phyloP scores from a whole-genome alignment of 2,329 filamentous ascomycete species.

The Daldinia eschscholtzii region DNA sequence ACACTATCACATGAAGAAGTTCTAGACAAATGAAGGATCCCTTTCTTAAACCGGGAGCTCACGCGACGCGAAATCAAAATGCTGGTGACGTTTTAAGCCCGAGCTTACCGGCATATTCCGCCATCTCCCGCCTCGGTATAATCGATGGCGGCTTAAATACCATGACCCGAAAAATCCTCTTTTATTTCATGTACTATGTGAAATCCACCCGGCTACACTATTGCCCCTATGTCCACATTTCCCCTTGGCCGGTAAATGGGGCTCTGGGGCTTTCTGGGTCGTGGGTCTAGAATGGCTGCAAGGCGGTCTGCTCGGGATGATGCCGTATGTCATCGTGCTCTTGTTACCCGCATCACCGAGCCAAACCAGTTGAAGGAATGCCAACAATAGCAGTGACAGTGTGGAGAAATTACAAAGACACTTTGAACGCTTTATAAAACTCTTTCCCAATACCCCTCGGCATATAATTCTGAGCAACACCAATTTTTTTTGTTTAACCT shows the following conservation, averaged over 20 bases:
- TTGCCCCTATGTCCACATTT: slow-evolving; percentile 39
- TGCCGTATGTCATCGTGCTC: slow-evolving; percentile 41
- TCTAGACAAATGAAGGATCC: slow-evolving; percentile 27
- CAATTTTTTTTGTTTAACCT: slow-evolving; percentile 27
- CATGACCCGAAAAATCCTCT: slow-evolving; percentile 54
- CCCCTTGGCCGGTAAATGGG: slow-evolving; percentile 43
- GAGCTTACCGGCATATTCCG: slow-evolving; percentile 48
- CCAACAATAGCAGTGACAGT: slow-evolving; percentile 4
- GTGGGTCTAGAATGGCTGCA: slow-evolving; percentile 34
- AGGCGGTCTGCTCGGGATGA: slow-evolving; percentile 24
- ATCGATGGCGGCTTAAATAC: slow-evolving; percentile 42
- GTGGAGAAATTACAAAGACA: slow-evolving; percentile 31
- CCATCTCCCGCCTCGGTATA: slow-evolving; percentile 47
- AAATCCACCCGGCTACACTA: slow-evolving; percentile 20
- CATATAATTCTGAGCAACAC: slow-evolving; percentile 39
- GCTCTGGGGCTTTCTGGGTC: slow-evolving; percentile 14
- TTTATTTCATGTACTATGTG: slow-evolving; percentile 29
- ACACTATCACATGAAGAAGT: slow-evolving; percentile 27
- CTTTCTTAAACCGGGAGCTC: slow-evolving; percentile 7
- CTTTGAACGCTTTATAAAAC: slow-evolving; percentile 32
- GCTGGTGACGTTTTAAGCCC: slow-evolving; percentile 46
- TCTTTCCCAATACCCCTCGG: slow-evolving; percentile 40
- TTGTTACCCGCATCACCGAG: slow-evolving; percentile 41
- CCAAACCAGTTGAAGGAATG: slow-evolving; percentile 25
- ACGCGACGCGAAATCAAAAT: slow-evolving; percentile 25